Evolutionary conservation across 805 yeast species (phyloP).

Genomic region (Tetrapisispora nanseiensis): DNA sequence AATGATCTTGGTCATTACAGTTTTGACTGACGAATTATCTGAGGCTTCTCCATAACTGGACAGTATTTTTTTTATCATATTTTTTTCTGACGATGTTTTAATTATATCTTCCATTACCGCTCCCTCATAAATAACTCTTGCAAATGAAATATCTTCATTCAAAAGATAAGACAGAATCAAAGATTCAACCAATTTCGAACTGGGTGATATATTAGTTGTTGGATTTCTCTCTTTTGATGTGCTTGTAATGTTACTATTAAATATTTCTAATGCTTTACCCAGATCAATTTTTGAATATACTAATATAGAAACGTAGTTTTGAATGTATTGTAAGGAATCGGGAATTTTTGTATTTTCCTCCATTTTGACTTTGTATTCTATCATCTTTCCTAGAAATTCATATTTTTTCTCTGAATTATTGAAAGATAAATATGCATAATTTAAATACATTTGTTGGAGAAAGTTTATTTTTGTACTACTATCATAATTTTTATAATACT

Average conservation of each 20-base stretch:
- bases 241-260: conserved; percentile 36
- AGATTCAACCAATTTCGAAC: conserved; percentile 39
- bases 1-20: conserved; percentile 4
- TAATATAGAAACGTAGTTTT: conserved; percentile 29
- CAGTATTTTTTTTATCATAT: conserved; percentile 34
- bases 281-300: conserved; percentile 33
- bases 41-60: conserved; percentile 43
- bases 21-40: conserved; percentile 33
- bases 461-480: neutral
- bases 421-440: conserved; percentile 34
- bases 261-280: conserved; percentile 34
- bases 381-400: conserved; percentile 32
- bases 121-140: conserved; percentile 40
- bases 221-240: conserved; percentile 29
- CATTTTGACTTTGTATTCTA: conserved; percentile 2
- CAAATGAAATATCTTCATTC: conserved; percentile 44
- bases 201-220: conserved; percentile 28
- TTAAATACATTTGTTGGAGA: conserved; percentile 4
- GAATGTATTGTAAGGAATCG: neutral
- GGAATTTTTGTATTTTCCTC: too few relatives aligned
- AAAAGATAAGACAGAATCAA: conserved; percentile 36
- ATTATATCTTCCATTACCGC: conserved; percentile 33
- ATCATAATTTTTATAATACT: conserved; percentile 29
- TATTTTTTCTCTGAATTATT: conserved; percentile 23
- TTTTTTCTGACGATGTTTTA: conserved; percentile 33